Evolutionary conservation across 768 basidiomycete species (phyloP).

Genomic region (Psilocybe tampanensis): DNA sequence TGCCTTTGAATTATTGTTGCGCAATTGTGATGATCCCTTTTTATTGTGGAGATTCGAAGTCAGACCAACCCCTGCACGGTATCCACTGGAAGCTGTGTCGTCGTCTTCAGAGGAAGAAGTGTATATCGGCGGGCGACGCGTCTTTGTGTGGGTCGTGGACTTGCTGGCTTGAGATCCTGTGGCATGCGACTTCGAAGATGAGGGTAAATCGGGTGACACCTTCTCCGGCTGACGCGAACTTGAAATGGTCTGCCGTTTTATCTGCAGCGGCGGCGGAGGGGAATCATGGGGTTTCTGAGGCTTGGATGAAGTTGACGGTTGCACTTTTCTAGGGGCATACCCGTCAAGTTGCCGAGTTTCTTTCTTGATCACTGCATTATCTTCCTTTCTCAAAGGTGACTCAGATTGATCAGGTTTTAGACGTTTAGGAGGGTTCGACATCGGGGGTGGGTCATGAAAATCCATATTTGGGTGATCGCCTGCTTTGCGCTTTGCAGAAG

Average conservation of each 20-base stretch:
- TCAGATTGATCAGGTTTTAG: conserved; percentile 4
- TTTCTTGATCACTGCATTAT: neutral
- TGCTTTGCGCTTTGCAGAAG: conserved; percentile 12
- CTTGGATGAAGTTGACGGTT: conserved; percentile 11
- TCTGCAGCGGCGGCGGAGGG: conserved; percentile 32
- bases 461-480: conserved; percentile 11
- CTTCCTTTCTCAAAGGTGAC: neutral
- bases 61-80: neutral
- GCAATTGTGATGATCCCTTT: conserved; percentile 14
- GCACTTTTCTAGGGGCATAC: neutral
- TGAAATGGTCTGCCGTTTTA: conserved; percentile 22
- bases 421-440: neutral
- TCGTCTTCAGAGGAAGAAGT: conserved; percentile 59
- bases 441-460: neutral
- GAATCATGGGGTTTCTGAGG: conserved; percentile 42
- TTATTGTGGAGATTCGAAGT: conserved; percentile 20
- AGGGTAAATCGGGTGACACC: conserved; percentile 12
- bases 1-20: conserved; percentile 25
- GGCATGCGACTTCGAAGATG: conserved; percentile 20
- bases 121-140: conserved; percentile 59
- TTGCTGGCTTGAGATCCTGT: conserved; percentile 19
- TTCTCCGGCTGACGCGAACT: conserved; percentile 15
- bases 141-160: conserved; percentile 28
- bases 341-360: neutral
- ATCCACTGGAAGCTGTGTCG: conserved; percentile 6